Percentiles rank a stretch among this genome's conserved stretches.
Evolutionary conservation across 768 basidiomycete species (phyloP).

Genomic region (Sarcodon aspratus): DNA sequence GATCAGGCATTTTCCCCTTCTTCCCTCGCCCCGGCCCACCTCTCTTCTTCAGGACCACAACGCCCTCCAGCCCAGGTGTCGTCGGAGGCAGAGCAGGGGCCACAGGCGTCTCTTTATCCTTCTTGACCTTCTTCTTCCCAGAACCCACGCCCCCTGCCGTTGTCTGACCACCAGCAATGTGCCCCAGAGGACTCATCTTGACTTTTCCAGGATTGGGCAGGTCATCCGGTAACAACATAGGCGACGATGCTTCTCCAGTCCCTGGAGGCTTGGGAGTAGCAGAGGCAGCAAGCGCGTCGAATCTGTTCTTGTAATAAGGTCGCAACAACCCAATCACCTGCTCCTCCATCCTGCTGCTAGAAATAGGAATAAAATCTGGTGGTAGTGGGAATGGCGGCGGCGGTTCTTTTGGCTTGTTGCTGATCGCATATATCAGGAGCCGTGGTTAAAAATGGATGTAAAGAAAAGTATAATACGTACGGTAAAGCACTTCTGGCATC

Average conservation of each 20-base stretch:
- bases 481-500: slow-evolving; percentile 26
- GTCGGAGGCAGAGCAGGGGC: not conserved
- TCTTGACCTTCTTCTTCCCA: slow-evolving; percentile 52
- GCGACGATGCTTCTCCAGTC: slow-evolving; percentile 10
- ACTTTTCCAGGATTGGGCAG: slow-evolving; percentile 40
- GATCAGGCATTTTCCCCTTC: slow-evolving; percentile 9
- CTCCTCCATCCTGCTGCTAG: slow-evolving; percentile 47
- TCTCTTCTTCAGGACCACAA: slow-evolving; percentile 13
- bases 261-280: slow-evolving; percentile 7
- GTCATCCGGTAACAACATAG: slow-evolving; percentile 52
- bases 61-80: slow-evolving; percentile 3
- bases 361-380: slow-evolving; percentile 67
- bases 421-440: slow-evolving; percentile 12
- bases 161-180: slow-evolving; percentile 36
- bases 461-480: slow-evolving; percentile 28
- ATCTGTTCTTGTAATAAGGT: slow-evolving; percentile 54
- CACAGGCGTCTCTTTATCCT: slow-evolving; percentile 12
- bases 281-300: slow-evolving; percentile 24
- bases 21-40: slow-evolving; percentile 13
- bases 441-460: not conserved
- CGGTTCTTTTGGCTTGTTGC: slow-evolving; percentile 58
- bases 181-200: slow-evolving; percentile 74
- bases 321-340: slow-evolving; percentile 77
- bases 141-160: slow-evolving; percentile 28
- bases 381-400: slow-evolving; percentile 82